Percentiles rank a stretch among this genome's conserved stretches.
Conservation (phyloP, 1,284 basidiomycete species). For the Omphalotus olearius region DNA sequence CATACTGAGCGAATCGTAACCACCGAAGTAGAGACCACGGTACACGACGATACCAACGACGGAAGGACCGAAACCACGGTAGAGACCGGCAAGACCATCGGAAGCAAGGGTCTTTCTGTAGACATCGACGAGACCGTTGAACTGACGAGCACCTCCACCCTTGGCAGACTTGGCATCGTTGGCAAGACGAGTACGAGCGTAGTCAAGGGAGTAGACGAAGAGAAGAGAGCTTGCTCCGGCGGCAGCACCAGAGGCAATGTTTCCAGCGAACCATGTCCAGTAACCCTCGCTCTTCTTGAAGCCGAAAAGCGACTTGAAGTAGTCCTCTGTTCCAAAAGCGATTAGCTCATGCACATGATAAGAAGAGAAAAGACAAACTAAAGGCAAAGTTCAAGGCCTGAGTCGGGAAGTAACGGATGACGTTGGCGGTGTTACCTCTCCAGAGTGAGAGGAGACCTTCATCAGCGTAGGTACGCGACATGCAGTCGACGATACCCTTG, state of each 20-base stretch:
- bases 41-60: conserved; percentile 95
- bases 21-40: conserved; percentile 95
- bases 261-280: conserved; percentile 89
- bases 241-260: conserved; percentile 95
- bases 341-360: not conserved
- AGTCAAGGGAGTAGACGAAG: conserved; percentile 97
- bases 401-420: conserved; percentile 97
- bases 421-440: conserved; percentile 97
- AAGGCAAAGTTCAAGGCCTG: conserved; percentile 96
- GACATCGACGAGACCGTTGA: conserved; percentile 93
- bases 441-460: conserved; percentile 90
- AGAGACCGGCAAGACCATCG: conserved; percentile 87
- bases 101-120: conserved; percentile 91
- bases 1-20: conserved; percentile 86
- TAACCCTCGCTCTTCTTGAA: conserved; percentile 89
- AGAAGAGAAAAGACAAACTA: conserved; percentile 49
- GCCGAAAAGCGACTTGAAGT: conserved; percentile 93
- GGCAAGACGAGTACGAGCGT: conserved; percentile 96
- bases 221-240: conserved; percentile 94
- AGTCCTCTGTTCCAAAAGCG: conserved; percentile 65
- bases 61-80: conserved; percentile 94
- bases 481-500: conserved; percentile 92
- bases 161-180: conserved; percentile 95
- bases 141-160: conserved; percentile 88
- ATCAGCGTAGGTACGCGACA: conserved; percentile 82